Percentiles rank a stretch among this genome's conserved stretches.
Conservation (phyloP, 352 stramenopile species). For the Globisporangium sylvaticum region DNA sequence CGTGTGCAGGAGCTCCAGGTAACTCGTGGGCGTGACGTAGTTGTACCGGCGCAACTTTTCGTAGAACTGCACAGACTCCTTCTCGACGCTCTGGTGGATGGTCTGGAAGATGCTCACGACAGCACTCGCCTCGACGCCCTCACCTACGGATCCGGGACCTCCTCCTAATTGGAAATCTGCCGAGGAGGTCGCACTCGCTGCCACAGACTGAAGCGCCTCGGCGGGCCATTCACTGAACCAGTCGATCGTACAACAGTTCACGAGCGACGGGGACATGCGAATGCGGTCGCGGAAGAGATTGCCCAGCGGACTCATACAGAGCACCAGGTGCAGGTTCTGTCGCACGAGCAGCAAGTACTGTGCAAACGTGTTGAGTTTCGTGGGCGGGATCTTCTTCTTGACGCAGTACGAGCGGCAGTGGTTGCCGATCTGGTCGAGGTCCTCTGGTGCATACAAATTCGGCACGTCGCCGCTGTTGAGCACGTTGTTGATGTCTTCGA, state of each 20-base stretch:
- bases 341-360: constrained; percentile 92
- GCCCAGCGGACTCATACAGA: constrained; percentile 92
- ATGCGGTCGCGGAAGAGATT: constrained; percentile 90
- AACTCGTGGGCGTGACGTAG: constrained; percentile 94
- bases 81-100: constrained; percentile 90
- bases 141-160: constrained; percentile 11
- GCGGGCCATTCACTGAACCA: constrained; percentile 88
- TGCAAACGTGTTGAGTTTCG: constrained; percentile 93
- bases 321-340: constrained; percentile 89
- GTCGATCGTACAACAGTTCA: constrained; percentile 89
- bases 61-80: constrained; percentile 78
- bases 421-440: constrained; percentile 90
- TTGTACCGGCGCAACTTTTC: constrained; percentile 87
- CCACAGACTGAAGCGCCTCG: constrained; percentile 78
- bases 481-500: constrained; percentile 96
- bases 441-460: constrained; percentile 91
- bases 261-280: constrained; percentile 88
- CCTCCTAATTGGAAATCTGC: constrained; percentile 61
- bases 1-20: constrained; percentile 91
- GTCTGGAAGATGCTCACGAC: constrained; percentile 81
- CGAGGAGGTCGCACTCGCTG: constrained; percentile 52
- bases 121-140: constrained; percentile 30
- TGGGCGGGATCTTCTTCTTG: constrained; percentile 89
- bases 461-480: constrained; percentile 94
- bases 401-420: constrained; percentile 88